Base-by-base conservation (phyloP, 129 eudicot species). In the Saposhnikovia divaricata region DNA sequence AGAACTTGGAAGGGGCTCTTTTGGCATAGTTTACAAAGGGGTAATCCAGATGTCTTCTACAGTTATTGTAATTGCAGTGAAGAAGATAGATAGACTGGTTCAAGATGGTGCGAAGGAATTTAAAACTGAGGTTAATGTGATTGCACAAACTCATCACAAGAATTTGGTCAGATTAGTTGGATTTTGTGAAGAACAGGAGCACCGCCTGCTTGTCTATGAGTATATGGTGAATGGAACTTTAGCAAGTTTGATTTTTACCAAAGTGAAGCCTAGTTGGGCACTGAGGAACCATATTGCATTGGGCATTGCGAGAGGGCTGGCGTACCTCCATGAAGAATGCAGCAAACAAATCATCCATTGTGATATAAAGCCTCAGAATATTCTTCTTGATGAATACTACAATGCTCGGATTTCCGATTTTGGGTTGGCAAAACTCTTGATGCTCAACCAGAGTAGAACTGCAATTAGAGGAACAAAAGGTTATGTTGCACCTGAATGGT, bases 251-350 rank as follows among this genome's bases (percentile, higher is more conserved):
- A 80, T 85, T 18, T 85, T 85, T 45, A 68, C 76, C 5, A 74
- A 65, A 3, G 28, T 1, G 8, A 83, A 51, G 40, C 84, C 85
- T 10, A 76, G 73, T 38, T 85, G 91, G 91, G 53, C 5, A 6
- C 78, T 21, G 19, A 83, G 91, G 85, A 71, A 47, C 27, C 46
- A 66, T 42, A 86, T 89, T 13, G 84, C 87, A 18, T 31, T 80
- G 14, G 92, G 92, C 12, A 73, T 87, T 43, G 93, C 87, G 3
- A 83, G 80, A 65, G 92, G 87, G 27, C 86, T 87, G 15, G 25
- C 75, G 12, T 89, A 89, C 76, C 86, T 86, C 55, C 93, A 89
- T 46, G 93, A 89, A 74, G 89, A 89, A 76, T 89, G 93, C 46
- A 65, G 14, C 18, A 25, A 16, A 25, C 71, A 65, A 31, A 65